Conservation (phyloP, 1,284 basidiomycete genomes). For the Ganoderma meredithae region DNA sequence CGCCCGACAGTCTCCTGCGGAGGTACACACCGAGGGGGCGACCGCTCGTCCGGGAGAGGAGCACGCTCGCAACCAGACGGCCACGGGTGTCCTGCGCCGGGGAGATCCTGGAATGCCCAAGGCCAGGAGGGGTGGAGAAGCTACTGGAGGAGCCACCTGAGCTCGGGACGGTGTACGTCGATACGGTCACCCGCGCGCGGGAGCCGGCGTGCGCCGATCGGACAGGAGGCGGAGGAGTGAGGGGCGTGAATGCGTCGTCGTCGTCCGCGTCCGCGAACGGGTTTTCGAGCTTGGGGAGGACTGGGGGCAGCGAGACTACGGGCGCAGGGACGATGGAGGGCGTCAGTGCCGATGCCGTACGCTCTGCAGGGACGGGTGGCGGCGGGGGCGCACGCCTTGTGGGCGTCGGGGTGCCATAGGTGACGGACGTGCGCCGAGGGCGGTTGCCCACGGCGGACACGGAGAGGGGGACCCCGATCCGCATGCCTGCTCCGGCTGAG, state of each 20-base stretch:
- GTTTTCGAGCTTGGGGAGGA: constrained; percentile 32
- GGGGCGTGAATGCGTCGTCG: constrained; percentile 22
- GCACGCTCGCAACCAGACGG: constrained; percentile 39
- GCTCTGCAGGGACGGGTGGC: constrained; percentile 29
- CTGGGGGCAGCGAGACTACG: constrained; percentile 16
- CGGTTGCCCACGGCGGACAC: constrained; percentile 25
- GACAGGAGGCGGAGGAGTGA: constrained; percentile 24
- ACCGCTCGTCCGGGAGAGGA: constrained; percentile 37
- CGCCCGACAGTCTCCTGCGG: constrained; percentile 29
- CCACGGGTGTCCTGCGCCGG: constrained; percentile 32
- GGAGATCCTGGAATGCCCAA: constrained; percentile 7
- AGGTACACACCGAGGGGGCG: constrained; percentile 34
- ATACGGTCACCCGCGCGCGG: constrained; percentile 29
- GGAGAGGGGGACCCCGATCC: constrained; percentile 6
- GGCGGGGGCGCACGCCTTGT: constrained; percentile 35
- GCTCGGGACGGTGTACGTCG: constrained; percentile 20
- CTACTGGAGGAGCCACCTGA: constrained; percentile 3
- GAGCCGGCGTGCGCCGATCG: constrained; percentile 10
- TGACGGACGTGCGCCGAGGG: constrained; percentile 23
- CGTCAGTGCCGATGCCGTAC: constrained; percentile 20
- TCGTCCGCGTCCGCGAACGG: constrained; percentile 38
- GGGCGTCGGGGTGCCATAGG: constrained; percentile 27
- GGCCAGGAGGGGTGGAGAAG: constrained; percentile 24
- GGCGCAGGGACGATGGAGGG: constrained; percentile 16
- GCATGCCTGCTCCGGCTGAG: constrained; percentile 5